Conservation (phyloP, 352 stramenopile genomes). For the Phytophthora pistaciae region DNA sequence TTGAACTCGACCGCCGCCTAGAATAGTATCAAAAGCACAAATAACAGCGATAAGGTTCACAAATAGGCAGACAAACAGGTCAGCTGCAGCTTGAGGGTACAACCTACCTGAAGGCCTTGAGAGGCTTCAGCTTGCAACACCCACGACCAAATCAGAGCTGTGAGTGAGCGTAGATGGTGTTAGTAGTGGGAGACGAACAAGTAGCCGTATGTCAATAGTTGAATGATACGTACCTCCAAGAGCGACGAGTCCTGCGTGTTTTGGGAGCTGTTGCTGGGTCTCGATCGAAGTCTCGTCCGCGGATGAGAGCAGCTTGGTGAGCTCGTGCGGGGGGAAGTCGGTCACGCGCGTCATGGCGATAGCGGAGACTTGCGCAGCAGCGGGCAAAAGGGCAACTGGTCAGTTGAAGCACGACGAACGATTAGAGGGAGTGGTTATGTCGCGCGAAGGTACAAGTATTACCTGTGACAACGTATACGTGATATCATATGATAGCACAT, state of each 20-base stretch:
- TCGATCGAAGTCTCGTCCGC: neutral
- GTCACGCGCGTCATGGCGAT: neutral
- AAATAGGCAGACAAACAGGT: neutral
- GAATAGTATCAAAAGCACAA: neutral
- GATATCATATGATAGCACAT: neutral
- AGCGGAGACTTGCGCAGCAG: neutral
- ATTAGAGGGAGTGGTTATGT: neutral
- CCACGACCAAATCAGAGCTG: slow-evolving; percentile 44
- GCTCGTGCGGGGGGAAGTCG: slow-evolving; percentile 13
- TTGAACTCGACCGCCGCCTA: slow-evolving; percentile 35
- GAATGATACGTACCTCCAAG: slow-evolving; percentile 12
- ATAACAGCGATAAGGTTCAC: too few relatives aligned
- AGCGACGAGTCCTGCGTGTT: slow-evolving; percentile 22
- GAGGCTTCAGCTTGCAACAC: slow-evolving; percentile 42
- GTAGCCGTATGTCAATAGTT: slow-evolving; percentile 3
- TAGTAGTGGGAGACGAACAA: neutral
- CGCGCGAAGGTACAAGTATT: neutral
- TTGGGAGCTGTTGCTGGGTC: neutral
- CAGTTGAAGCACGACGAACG: neutral
- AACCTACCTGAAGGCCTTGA: slow-evolving; percentile 31
- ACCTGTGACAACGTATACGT: neutral
- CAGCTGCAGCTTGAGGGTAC: neutral
- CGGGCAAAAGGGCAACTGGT: neutral
- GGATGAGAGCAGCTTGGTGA: slow-evolving; percentile 9
- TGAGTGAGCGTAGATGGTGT: neutral